Conservation (phyloP, 192 early-diverging fungal species). For the Backusella psychrophila region DNA sequence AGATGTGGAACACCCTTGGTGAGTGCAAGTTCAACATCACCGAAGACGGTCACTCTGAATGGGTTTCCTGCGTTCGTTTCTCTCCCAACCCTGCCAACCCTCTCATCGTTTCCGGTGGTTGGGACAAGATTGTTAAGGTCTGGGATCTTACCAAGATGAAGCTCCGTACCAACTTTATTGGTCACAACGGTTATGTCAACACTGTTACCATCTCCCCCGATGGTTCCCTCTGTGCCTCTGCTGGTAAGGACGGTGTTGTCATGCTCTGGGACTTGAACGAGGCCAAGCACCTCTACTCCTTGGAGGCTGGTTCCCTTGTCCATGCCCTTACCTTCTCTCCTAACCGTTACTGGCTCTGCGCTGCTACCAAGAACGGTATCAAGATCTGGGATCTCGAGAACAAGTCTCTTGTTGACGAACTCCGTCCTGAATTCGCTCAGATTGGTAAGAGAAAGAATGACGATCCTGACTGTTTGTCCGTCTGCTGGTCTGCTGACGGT, state of each 20-base stretch:
- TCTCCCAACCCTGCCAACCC: slow-evolving; percentile 98
- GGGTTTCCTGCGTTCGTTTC: slow-evolving; percentile 99
- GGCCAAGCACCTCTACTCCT: slow-evolving; percentile 99
- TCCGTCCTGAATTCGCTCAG: slow-evolving; percentile 70
- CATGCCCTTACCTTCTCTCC: slow-evolving; percentile 98
- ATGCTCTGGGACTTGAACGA: slow-evolving; percentile 99
- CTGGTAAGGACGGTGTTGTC: slow-evolving; percentile 97
- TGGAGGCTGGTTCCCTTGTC: slow-evolving; percentile 94
- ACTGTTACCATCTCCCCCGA: slow-evolving; percentile 99
- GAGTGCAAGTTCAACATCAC: slow-evolving; percentile 99
- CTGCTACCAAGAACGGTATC: slow-evolving; percentile 92
- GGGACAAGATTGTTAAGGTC: slow-evolving; percentile 99
- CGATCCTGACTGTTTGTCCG: slow-evolving; percentile 89
- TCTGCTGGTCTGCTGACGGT: slow-evolving; percentile 99
- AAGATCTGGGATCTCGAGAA: slow-evolving; percentile 99
- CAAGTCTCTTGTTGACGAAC: slow-evolving; percentile 96
- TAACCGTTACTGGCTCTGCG: slow-evolving; percentile 99
- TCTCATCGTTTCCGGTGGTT: slow-evolving; percentile 96
- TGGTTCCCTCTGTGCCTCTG: slow-evolving; percentile 99
- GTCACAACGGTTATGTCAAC: slow-evolving; percentile 98
- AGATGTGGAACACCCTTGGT: slow-evolving; percentile 99
- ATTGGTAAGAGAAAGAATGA: slow-evolving; percentile 69
- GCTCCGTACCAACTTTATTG: slow-evolving; percentile 98
- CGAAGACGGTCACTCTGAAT: slow-evolving; percentile 96
- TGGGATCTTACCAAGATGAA: slow-evolving; percentile 99